Base-by-base conservation (phyloP, 495 filamentous ascomycete species). In the Hypoxylon crocopeplum region DNA sequence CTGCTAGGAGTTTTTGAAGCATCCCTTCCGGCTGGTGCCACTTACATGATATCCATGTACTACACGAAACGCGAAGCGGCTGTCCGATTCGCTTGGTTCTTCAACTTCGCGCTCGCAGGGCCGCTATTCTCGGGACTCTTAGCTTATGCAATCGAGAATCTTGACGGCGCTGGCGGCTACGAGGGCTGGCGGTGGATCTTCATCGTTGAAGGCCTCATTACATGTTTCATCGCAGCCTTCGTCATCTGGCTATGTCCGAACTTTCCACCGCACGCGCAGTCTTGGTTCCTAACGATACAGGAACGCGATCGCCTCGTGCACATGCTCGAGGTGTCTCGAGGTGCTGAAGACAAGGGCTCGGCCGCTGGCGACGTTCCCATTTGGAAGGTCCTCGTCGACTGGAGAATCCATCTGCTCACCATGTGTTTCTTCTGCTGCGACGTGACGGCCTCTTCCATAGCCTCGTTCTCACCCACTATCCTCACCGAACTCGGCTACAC, bases 141-240 rank as follows among this genome's bases (percentile, higher is more conserved):
- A 5, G 88, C 88, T 0, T 84, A 82, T 7, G 87, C 82, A 0
- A 87, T 89, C 44, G 74, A 71, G 12, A 72, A 83, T 21, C 86
- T 90, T 84, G 71, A 84, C 48, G 84, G 83, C 5, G 60, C 84
- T 11, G 86, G 84, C 12, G 85, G 84, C 1, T 82, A 81, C 49
- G 56, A 69, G 1, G 86, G 88, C 2, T 90, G 88, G 87, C 75
- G 83, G 3, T 90, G 88, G 88, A 89, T 90, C 49, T 89, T 88
- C 66, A 79, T 82, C 39, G 69, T 86, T 10, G 88, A 90, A 68
- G 88, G 88, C 0, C 76, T 82, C 8, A 75, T 77, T 3, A 91
- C 89, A 0, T 67, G 88, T 11, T 1, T 92, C 10, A 75, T 91
- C 25, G 89, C 86, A 0, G 21, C 88, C 1, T 72, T 77, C 2